Evolutionary conservation across 2,329 filamentous ascomycete species (phyloP).

Genomic region (Zasmidium cellare): DNA sequence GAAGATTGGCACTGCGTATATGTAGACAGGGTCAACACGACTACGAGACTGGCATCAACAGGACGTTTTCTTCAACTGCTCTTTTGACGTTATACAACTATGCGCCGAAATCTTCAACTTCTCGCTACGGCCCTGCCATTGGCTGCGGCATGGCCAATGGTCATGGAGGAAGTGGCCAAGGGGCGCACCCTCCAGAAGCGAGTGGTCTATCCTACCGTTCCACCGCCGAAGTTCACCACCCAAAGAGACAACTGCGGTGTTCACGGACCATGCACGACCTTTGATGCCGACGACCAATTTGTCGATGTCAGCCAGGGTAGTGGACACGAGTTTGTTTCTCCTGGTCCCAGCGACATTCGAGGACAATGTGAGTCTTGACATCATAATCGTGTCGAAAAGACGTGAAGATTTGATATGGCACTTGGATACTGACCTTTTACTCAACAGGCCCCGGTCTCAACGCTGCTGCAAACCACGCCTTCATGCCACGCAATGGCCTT

Average conservation of each 20-base stretch:
- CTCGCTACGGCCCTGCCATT: slow-evolving; percentile 16
- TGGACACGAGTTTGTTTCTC: slow-evolving; percentile 30
- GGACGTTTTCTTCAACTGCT: not conserved
- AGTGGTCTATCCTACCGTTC: slow-evolving; percentile 14
- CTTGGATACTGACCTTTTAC: too few relatives aligned
- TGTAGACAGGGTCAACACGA: not conserved
- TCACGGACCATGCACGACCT: slow-evolving; percentile 22
- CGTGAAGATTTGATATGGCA: too few relatives aligned
- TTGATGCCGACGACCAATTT: slow-evolving; percentile 32
- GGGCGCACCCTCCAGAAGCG: slow-evolving; percentile 9
- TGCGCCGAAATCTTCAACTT: slow-evolving; percentile 2
- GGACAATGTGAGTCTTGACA: slow-evolving; percentile 31
- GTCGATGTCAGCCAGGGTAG: slow-evolving; percentile 26
- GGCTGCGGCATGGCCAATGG: slow-evolving; percentile 17
- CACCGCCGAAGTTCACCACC: slow-evolving; percentile 16
- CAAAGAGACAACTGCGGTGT: slow-evolving; percentile 20
- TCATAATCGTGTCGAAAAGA: too few relatives aligned
- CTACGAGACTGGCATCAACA: not conserved
- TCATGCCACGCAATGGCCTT: slow-evolving; percentile 29
- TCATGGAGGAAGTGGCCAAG: slow-evolving; percentile 10
- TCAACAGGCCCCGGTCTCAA: slow-evolving; percentile 26
- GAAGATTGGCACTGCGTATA: not conserved
- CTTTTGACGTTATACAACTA: not conserved
- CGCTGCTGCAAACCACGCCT: slow-evolving; percentile 24
- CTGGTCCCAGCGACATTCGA: slow-evolving; percentile 26